Evolutionary conservation across 139 green algal genomes (phyloP).

Genomic region (Limnomonas spitsbergensis): DNA sequence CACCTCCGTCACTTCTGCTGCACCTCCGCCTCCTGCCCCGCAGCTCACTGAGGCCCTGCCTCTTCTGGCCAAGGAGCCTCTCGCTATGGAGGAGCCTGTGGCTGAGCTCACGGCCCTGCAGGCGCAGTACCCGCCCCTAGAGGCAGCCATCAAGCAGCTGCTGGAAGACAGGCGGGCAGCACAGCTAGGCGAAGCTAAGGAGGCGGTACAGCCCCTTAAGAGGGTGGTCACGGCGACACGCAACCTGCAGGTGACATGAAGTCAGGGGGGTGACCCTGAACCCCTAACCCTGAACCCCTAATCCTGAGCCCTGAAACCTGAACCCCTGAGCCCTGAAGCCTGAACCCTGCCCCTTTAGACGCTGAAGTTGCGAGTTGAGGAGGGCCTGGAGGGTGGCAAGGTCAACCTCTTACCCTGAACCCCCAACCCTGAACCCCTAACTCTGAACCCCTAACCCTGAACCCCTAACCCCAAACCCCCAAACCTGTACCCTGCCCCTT

Average conservation of each 20-base stretch:
- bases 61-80: slow-evolving; percentile 3
- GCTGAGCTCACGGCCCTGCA: not conserved
- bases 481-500: too few species aligned
- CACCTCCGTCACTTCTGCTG: too few species aligned
- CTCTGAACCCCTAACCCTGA: too few species aligned
- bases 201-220: not conserved
- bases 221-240: not conserved
- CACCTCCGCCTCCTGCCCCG: too few species aligned
- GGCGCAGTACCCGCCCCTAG: not conserved
- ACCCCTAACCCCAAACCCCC: too few species aligned
- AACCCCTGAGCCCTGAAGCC: too few species aligned
- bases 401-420: too few species aligned
- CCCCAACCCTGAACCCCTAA: too few species aligned
- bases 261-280: not conserved
- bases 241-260: slow-evolving; percentile 12
- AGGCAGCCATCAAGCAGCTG: not conserved
- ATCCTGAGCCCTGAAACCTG: too few species aligned
- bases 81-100: not conserved
- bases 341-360: too few species aligned
- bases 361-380: not conserved
- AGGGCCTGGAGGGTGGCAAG: not conserved
- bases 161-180: not conserved
- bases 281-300: not conserved
- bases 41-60: slow-evolving; percentile 9
- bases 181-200: slow-evolving; percentile 2